phyloP scores from a whole-genome alignment of 2,329 filamentous ascomycete species.

The Cyphellophora attinorum region DNA sequence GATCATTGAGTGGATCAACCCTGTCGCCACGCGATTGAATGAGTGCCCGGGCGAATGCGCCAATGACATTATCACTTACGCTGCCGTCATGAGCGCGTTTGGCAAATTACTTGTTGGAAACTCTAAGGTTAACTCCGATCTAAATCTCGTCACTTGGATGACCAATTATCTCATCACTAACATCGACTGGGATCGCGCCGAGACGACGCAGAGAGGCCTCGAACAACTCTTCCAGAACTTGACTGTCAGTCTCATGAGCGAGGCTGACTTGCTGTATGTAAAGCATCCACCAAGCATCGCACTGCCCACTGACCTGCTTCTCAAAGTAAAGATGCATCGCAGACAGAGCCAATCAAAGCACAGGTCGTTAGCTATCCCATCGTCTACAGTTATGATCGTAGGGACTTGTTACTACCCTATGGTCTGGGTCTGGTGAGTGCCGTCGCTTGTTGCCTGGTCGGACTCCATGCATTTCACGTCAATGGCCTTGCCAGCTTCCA shows the following conservation, averaged over 20 bases:
- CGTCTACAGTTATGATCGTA: constrained; percentile 9
- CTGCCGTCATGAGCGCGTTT: not conserved
- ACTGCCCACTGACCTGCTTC: too few relatives aligned
- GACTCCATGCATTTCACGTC: constrained; percentile 7
- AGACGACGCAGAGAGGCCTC: not conserved
- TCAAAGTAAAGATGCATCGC: not conserved
- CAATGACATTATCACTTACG: not conserved
- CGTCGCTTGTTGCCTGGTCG: constrained; percentile 6
- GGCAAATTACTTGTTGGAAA: not conserved
- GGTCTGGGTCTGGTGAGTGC: constrained; percentile 5
- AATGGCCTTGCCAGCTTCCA: constrained; percentile 10
- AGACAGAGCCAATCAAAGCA: not conserved
- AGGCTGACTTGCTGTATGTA: not conserved
- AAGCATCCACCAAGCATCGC: too few relatives aligned
- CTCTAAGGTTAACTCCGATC: not conserved
- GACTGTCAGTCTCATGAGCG: constrained; percentile 6
- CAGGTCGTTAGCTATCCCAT: constrained; percentile 1
- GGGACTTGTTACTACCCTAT: constrained; percentile 7
- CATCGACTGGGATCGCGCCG: not conserved
- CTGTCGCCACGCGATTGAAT: not conserved
- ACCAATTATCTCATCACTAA: not conserved
- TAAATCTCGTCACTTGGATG: not conserved
- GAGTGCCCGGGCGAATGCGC: not conserved
- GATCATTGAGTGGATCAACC: not conserved
- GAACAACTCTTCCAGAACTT: constrained; percentile 9